Evolutionary conservation across 805 yeast species (phyloP), one percentile per base, ranked within the genome.

Genomic region (Teunomyces atbi): DNA sequence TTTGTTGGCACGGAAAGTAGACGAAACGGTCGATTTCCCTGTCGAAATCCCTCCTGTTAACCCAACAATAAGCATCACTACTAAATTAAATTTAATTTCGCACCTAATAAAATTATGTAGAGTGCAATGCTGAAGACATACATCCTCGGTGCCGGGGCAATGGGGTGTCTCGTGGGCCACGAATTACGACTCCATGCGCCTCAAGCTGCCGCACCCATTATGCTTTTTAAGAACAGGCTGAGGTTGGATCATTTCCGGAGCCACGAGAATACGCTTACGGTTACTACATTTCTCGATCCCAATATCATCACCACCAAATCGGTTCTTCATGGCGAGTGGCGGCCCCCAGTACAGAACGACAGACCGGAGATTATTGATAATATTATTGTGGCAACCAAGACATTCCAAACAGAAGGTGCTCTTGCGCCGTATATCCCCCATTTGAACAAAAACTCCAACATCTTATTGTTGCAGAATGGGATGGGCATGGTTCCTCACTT

Each of bases 41-140:
- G 94, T 78, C 4, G 97, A 96, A 42, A 94, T 94, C 1, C 97
- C 97, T 1, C 99, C 99, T 0, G 99, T 94, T n/a, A 94, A 77
- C 1, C 99, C 99, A 5, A 94, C 78, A 27, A 94, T 77, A 38
- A 94, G 77, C 99, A 94, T 92, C 4, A 16, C 13, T 21, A 18
- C 15, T 12, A 34, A 11, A 16, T 16, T 13, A 13, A 13, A 30
- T 33, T 16, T 70, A 67, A 47, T 53, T 78, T 12, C 59, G 77
- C 4, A 82, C 21, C 39, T 16, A 30, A 6, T n/a, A 33, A 33
- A 82, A 4, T 20, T n/a, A 15, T 7, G 4, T 21, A 20, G 18
- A 32, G 8, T 20, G 5, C 11, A 6, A 44, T 41, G 39, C 39
- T 36, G 12, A 44, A 69, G 45, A 68, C 73, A 3, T 72, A 69